Conservation (phyloP, 371 early-diverging fungal genomes). For the Apophysomyces elegans region DNA sequence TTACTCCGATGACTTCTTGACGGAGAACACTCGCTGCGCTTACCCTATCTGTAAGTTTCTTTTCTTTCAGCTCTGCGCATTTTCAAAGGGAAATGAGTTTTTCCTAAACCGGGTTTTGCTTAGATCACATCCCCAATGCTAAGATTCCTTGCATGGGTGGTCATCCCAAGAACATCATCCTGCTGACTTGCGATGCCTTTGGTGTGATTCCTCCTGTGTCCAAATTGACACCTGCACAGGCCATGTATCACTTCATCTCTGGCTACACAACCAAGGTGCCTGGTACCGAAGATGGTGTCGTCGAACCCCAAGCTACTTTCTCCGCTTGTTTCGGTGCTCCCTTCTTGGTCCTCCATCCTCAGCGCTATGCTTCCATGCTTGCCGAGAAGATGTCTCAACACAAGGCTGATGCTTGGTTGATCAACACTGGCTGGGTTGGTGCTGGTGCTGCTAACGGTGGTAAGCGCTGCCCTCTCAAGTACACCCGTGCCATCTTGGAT, state of each 20-base stretch:
- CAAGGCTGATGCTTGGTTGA: constrained; percentile 92
- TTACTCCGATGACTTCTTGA: constrained; percentile 80
- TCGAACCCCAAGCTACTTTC: constrained; percentile 92
- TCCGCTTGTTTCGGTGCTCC: constrained; percentile 97
- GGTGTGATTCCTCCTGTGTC: constrained; percentile 97
- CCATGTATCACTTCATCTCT: constrained; percentile 98
- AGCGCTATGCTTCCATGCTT: constrained; percentile 96
- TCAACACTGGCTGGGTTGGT: constrained; percentile 99
- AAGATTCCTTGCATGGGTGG: constrained; percentile 93
- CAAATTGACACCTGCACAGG: constrained; percentile 88
- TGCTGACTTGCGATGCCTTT: constrained; percentile 98
- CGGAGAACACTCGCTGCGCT: constrained; percentile 98
- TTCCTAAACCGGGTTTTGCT: not conserved
- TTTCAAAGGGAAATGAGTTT: too few species aligned
- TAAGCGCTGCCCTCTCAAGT: constrained; percentile 93
- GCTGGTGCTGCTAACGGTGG: constrained; percentile 86
- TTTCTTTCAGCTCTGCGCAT: too few species aligned
- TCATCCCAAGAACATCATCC: constrained; percentile 95
- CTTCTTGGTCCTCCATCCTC: constrained; percentile 97
- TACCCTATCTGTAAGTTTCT: constrained; percentile 79
- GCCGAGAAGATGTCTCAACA: constrained; percentile 93
- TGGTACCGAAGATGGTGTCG: constrained; percentile 97
- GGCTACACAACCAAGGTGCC: constrained; percentile 94
- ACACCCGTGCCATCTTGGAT: constrained; percentile 96
- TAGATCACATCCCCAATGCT: constrained; percentile 94